These are phyloP conservation scores for Malus hybrid DNA, from an alignment of 331 rosid genomes.

Conservation along the genomic window DNA sequence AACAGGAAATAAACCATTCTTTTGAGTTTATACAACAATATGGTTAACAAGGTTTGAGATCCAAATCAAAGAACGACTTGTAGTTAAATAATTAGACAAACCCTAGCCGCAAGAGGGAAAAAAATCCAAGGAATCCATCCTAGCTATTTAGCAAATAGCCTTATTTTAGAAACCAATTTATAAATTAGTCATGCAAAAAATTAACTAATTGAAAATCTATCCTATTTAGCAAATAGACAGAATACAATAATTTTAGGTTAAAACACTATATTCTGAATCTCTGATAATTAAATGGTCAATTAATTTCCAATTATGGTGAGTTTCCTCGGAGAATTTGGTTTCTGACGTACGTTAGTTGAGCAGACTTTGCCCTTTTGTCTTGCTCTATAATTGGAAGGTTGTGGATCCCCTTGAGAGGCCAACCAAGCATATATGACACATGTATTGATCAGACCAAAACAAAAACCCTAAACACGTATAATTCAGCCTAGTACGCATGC, in stretches of 20 bases:
- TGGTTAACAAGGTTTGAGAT: too few species aligned
- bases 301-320: not conserved
- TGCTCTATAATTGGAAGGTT: not conserved
- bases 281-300: not conserved
- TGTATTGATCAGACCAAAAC: not conserved
- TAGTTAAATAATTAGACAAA: too few species aligned
- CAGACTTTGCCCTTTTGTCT: not conserved
- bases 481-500: not conserved
- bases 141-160: too few species aligned
- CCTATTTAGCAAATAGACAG: not conserved
- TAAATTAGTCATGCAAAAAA: not conserved
- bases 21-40: too few species aligned
- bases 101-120: too few species aligned
- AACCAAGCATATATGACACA: not conserved
- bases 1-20: too few species aligned
- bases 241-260: too few species aligned
- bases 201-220: too few species aligned
- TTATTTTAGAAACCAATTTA: not conserved
- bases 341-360: not conserved
- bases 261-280: not conserved
- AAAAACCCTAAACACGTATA: not conserved
- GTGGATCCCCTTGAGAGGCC: not conserved
- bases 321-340: not conserved
- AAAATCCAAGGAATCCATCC: too few species aligned
- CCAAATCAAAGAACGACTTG: too few species aligned